These are phyloP conservation scores for Mycocentrospora acerina DNA, from an alignment of 2,329 filamentous ascomycete species.

Conservation along the genomic window DNA sequence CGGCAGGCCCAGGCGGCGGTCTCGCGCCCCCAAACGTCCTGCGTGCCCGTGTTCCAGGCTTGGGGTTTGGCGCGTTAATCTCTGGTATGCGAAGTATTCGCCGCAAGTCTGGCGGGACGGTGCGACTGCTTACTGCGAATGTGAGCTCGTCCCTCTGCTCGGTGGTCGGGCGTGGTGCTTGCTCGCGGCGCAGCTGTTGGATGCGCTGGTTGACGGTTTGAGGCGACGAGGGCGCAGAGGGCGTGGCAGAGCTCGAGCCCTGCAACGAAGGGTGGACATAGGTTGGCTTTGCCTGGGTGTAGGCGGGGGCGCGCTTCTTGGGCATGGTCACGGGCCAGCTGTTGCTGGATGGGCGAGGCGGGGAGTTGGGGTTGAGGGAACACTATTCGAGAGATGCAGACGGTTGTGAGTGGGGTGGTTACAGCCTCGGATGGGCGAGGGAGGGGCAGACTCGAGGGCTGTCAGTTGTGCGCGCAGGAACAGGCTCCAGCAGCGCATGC, in stretches of 20 bases:
- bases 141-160: conserved; percentile 49
- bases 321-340: conserved; percentile 41
- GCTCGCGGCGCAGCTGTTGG: conserved; percentile 48
- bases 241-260: conserved; percentile 29
- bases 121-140: conserved; percentile 43
- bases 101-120: conserved; percentile 48
- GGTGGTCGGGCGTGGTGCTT: conserved; percentile 40
- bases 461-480: too few species aligned
- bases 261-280: conserved; percentile 42
- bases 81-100: conserved; percentile 49
- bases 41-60: conserved; percentile 39
- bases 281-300: conserved; percentile 44
- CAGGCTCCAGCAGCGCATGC: too few species aligned
- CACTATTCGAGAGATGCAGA: too few species aligned
- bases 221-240: conserved; percentile 23
- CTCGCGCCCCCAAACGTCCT: conserved; percentile 29
- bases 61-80: conserved; percentile 48
- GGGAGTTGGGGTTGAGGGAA: not conserved
- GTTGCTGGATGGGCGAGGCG: conserved; percentile 1
- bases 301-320: conserved; percentile 49
- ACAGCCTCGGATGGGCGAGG: too few species aligned
- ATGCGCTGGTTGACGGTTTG: conserved; percentile 52
- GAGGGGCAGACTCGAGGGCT: too few species aligned
- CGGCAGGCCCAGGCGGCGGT: conserved; percentile 46
- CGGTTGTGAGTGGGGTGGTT: too few species aligned